A percentile compares a stretch with the other conserved stretches of the same genome.
Evolutionary conservation across 257 asterid genomes (phyloP).

Genomic region (Salvia hispanica): DNA sequence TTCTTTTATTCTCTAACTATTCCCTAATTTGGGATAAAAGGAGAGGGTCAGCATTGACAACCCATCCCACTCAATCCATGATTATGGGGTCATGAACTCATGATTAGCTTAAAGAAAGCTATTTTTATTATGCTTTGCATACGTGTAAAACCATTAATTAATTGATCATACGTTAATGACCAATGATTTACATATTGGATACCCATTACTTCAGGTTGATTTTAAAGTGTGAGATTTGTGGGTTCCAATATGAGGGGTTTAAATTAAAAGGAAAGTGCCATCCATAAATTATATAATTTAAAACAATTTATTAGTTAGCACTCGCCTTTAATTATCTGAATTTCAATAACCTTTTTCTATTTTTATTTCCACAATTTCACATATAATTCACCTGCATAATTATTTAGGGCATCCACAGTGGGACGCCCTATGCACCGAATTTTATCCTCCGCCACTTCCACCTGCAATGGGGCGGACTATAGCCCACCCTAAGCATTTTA

Average conservation of each 20-base stretch:
- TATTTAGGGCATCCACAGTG: no score
- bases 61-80: constrained; percentile 32
- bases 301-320: not conserved
- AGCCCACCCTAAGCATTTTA: no score
- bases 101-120: constrained; percentile 21
- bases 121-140: constrained; percentile 34
- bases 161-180: constrained; percentile 6
- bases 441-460: no score
- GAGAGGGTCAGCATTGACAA: constrained; percentile 32
- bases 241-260: constrained; percentile 27
- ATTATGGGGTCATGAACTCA: constrained; percentile 26
- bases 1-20: constrained; percentile 6
- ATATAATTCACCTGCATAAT: no score
- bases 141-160: constrained; percentile 36
- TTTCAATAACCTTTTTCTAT: no score
- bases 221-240: not conserved
- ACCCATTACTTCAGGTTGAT: constrained; percentile 5
- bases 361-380: no score
- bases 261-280: constrained; percentile 23
- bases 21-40: constrained; percentile 2
- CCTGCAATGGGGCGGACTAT: no score
- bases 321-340: not conserved
- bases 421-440: no score
- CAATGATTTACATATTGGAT: constrained; percentile 15
- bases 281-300: not conserved